Evolutionary conservation across 139 green algal species (phyloP), one percentile per base, ranked within the genome.

Genomic region (Chlorella sp.): DNA sequence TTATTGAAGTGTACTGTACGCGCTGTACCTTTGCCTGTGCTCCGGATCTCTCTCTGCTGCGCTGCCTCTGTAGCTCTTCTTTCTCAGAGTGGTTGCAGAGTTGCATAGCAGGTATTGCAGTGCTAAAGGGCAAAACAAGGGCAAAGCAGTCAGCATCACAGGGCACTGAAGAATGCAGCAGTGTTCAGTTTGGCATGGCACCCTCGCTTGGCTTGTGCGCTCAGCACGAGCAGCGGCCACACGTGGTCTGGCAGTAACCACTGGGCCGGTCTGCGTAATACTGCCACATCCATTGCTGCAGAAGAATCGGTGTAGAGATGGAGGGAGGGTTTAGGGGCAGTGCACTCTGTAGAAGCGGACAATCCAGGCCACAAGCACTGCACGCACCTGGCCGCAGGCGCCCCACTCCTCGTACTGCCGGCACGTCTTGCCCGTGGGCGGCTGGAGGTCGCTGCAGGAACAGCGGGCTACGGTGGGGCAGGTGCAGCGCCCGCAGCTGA

Each of bases 271-370:
- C 41, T 6, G 26, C 0, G 26, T 56, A 76, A 16, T 30, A 30
- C 40, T 36, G 30, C 70, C 70, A 76, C 70, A 76, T 76, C 70
- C 70, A 76, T 34, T 34, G 34, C 64, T 70, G 64, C 30, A 36
- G 64, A 1, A 68, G 26, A 17, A 17, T 34, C n/a, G 30, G 30
- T 38, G 64, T 14, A 17, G 41, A 24, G 64, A 17, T 0, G 16
- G 3, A 41, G 16, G 32, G 41, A 40, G 2, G 0, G 32, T 17
- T 38, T 26, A 34, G 30, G 2, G 30, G 64, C 64, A 70, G 64
- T 17, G 30, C 64, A 70, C 32, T 1, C 3, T 24, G 32, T 17
- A 36, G 60, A 17, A 5, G 26, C 60, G 30, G 2, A 17, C 22
- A 9, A 9, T n/a, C 26, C 1, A 34, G 6, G 22, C 30, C 60